Percentiles rank a stretch among this genome's conserved stretches.
Conservation (phyloP, 1,284 basidiomycete species). For the Pisolithus thermaeus region DNA sequence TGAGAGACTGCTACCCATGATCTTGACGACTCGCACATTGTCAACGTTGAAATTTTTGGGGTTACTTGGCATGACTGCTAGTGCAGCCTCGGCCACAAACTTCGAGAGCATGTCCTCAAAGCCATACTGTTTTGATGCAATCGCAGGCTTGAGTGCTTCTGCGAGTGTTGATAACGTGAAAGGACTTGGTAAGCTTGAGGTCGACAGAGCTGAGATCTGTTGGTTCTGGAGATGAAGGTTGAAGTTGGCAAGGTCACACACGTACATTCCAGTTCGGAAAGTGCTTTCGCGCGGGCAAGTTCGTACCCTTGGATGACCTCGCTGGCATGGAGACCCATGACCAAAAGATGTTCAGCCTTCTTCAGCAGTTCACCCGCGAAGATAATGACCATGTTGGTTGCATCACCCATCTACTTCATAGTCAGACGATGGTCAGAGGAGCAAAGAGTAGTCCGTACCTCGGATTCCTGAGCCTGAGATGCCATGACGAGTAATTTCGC, state of each 20-base stretch:
- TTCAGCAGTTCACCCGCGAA: conserved; percentile 94
- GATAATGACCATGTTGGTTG: conserved; percentile 94
- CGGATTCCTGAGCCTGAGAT: conserved; percentile 91
- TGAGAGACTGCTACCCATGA: conserved; percentile 87
- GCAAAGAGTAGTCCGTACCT: conserved; percentile 47
- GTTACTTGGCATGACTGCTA: conserved; percentile 86
- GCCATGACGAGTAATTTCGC: conserved; percentile 98
- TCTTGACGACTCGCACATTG: conserved; percentile 97
- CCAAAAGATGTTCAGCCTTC: conserved; percentile 86
- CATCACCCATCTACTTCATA: conserved; percentile 80
- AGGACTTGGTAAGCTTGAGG: conserved; percentile 67
- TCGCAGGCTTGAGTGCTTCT: conserved; percentile 81
- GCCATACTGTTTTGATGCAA: conserved; percentile 97
- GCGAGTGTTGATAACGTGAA: conserved; percentile 75
- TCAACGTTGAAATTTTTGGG: conserved; percentile 95
- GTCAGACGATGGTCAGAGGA: not conserved
- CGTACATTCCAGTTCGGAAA: conserved; percentile 88
- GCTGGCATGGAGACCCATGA: conserved; percentile 96
- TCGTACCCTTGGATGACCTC: conserved; percentile 96
- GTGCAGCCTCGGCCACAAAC: conserved; percentile 89
- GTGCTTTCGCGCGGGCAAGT: conserved; percentile 81
- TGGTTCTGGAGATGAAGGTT: conserved; percentile 7
- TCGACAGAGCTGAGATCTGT: conserved; percentile 50
- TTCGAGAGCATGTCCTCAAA: conserved; percentile 79
- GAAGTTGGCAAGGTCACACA: conserved; percentile 15